These are phyloP conservation scores for Vanderwaltozyma yarrowii DNA, from an alignment of 805 yeast species.

Conservation along the genomic window DNA sequence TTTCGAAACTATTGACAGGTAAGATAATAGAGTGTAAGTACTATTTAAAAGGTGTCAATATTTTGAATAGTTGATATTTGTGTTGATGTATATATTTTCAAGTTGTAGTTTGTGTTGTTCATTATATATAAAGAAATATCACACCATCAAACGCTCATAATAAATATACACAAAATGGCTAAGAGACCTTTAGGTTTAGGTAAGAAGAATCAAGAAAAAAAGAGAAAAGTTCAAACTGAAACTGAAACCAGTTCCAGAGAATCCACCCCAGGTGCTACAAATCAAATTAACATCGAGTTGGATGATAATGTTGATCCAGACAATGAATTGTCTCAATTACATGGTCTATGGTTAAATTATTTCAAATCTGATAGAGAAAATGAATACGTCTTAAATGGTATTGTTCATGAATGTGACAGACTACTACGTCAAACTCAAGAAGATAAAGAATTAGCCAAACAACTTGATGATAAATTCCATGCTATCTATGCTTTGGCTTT, in stretches of 20 bases:
- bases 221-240: constrained; percentile 13
- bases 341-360: constrained; percentile 63
- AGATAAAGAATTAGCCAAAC: constrained; percentile 13
- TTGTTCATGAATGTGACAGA: constrained; percentile 88
- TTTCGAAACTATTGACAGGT: too few species aligned
- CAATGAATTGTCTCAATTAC: constrained; percentile 69
- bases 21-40: too few species aligned
- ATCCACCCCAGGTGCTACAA: constrained; percentile 21
- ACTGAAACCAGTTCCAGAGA: constrained; percentile 11
- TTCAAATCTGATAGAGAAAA: constrained; percentile 44
- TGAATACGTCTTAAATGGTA: constrained; percentile 64
- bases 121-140: too few species aligned
- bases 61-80: too few species aligned
- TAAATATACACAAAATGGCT: constrained; percentile 37
- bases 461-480: constrained; percentile 47
- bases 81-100: background rate
- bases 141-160: too few species aligned
- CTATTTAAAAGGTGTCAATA: too few species aligned
- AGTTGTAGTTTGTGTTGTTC: background rate
- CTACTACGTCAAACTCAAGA: constrained; percentile 38
- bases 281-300: constrained; percentile 54
- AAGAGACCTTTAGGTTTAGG: constrained; percentile 63
- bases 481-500: constrained; percentile 66
- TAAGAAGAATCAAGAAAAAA: constrained; percentile 38
- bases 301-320: constrained; percentile 61